Conservation (phyloP, 2,329 filamentous ascomycete species). For the Neofusicoccum sp. region DNA sequence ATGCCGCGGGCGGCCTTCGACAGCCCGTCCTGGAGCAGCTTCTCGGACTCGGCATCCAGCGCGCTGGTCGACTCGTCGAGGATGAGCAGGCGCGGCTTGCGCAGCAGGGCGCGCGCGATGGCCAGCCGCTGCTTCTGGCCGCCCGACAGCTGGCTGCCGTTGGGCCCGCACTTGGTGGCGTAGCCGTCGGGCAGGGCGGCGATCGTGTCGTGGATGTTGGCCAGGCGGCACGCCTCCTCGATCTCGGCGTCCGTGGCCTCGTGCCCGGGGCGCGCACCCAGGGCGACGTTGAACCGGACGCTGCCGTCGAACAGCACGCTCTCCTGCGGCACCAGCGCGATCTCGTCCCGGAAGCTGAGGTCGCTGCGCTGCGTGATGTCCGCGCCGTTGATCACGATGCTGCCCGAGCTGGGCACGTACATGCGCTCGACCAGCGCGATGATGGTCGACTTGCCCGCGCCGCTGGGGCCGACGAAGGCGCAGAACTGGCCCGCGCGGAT, state of each 20-base stretch:
- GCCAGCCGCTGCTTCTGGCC: slow-evolving; percentile 47
- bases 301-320: slow-evolving; percentile 52
- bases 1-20: slow-evolving; percentile 38
- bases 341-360: slow-evolving; percentile 29
- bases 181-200: slow-evolving; percentile 65
- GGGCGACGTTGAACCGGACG: slow-evolving; percentile 51
- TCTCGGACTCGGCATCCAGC: slow-evolving; percentile 47
- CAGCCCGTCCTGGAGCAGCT: slow-evolving; percentile 43
- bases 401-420: slow-evolving; percentile 55
- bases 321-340: slow-evolving; percentile 52
- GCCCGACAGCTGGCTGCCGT: slow-evolving; percentile 45
- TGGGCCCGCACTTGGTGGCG: slow-evolving; percentile 54
- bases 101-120: slow-evolving; percentile 46
- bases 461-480: slow-evolving; percentile 67
- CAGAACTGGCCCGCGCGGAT: slow-evolving; percentile 63
- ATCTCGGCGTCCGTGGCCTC: slow-evolving; percentile 63
- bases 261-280: slow-evolving; percentile 56
- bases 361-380: slow-evolving; percentile 41
- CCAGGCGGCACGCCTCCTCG: slow-evolving; percentile 65
- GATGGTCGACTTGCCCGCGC: slow-evolving; percentile 69
- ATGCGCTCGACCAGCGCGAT: slow-evolving; percentile 58
- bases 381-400: slow-evolving; percentile 55
- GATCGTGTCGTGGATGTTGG: slow-evolving; percentile 72
- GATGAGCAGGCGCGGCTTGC: slow-evolving; percentile 44
- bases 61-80: slow-evolving; percentile 49